Percentiles rank a stretch among this genome's conserved stretches.
These are phyloP conservation scores for Zygnema cylindricum DNA, from an alignment of 139 green algal species.

Conservation along the genomic window DNA sequence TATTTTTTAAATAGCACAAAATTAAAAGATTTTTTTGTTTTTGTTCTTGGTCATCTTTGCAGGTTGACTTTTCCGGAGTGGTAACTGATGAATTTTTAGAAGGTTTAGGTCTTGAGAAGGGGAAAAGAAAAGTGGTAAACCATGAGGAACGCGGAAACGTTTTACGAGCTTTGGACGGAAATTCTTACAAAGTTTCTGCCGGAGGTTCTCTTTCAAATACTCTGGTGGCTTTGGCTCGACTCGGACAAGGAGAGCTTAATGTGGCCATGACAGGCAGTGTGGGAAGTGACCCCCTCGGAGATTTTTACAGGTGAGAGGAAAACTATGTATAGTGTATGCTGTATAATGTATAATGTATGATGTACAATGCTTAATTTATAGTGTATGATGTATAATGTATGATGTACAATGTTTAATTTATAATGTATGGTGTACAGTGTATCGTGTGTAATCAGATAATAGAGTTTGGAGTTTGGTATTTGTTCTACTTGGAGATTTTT, in stretches of 20 bases:
- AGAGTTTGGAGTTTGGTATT: no score
- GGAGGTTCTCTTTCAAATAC: slow-evolving; percentile 90
- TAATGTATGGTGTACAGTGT: no score
- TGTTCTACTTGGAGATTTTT: no score
- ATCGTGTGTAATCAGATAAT: no score
- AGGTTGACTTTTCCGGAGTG: slow-evolving; percentile 59
- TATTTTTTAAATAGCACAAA: no score
- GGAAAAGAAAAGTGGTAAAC: slow-evolving; percentile 39
- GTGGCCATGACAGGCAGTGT: slow-evolving; percentile 78
- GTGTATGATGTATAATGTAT: no score
- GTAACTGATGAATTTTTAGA: slow-evolving; percentile 52
- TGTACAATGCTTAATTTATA: no score
- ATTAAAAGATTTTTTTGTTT: no score
- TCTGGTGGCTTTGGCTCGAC: slow-evolving; percentile 78
- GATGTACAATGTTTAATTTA: no score
- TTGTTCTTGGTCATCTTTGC: no score
- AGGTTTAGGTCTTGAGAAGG: slow-evolving; percentile 34
- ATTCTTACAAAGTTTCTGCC: slow-evolving; percentile 72
- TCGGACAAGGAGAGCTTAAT: slow-evolving; percentile 66
- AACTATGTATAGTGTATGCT: neutral
- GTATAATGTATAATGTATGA: no score
- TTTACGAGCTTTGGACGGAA: slow-evolving; percentile 50
- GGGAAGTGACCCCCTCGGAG: slow-evolving; percentile 77
- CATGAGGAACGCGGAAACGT: slow-evolving; percentile 54
- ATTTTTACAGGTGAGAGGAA: slow-evolving; percentile 71